phyloP scores from a whole-genome alignment of 257 asterid species.

The Gentiana straminea region DNA sequence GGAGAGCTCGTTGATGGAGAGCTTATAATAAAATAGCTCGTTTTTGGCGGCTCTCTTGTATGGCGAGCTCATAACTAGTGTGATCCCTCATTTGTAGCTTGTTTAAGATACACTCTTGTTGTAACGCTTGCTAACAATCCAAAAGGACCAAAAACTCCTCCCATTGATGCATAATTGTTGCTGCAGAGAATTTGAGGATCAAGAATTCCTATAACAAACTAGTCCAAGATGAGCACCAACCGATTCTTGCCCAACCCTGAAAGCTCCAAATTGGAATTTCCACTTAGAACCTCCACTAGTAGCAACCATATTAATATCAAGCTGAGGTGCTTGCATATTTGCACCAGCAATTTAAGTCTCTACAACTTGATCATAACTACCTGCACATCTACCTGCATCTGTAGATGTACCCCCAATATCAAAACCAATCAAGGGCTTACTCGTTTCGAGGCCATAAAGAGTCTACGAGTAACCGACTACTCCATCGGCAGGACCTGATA shows the following conservation, averaged over 20 bases:
- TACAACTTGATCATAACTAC: conserved; percentile 77
- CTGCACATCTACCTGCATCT: conserved; percentile 94
- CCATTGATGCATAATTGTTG: too few species aligned
- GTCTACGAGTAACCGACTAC: conserved; percentile 98
- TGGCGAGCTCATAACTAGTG: too few species aligned
- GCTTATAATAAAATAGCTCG: too few species aligned
- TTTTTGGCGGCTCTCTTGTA: too few species aligned
- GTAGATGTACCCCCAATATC: conserved; percentile 99
- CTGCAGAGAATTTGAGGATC: too few species aligned
- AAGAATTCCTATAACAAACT: conserved; percentile 88
- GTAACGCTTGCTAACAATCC: too few species aligned
- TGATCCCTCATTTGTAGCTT: too few species aligned
- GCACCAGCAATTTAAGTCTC: conserved; percentile 94
- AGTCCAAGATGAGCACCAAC: conserved; percentile 99
- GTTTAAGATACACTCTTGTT: too few species aligned
- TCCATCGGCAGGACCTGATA: conserved; percentile 98
- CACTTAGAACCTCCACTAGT: conserved; percentile 98
- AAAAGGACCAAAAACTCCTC: too few species aligned
- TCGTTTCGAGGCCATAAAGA: conserved; percentile 68
- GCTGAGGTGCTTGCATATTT: conserved; percentile 96
- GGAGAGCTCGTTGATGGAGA: too few species aligned
- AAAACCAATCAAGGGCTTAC: conserved; percentile 87
- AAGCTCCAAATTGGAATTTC: conserved; percentile 88
- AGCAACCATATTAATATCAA: conserved; percentile 93
- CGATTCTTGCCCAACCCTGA: conserved; percentile 94